Evolutionary conservation across 2,329 filamentous ascomycete species (phyloP).

Genomic region (Aotearoamyces nothofagi): DNA sequence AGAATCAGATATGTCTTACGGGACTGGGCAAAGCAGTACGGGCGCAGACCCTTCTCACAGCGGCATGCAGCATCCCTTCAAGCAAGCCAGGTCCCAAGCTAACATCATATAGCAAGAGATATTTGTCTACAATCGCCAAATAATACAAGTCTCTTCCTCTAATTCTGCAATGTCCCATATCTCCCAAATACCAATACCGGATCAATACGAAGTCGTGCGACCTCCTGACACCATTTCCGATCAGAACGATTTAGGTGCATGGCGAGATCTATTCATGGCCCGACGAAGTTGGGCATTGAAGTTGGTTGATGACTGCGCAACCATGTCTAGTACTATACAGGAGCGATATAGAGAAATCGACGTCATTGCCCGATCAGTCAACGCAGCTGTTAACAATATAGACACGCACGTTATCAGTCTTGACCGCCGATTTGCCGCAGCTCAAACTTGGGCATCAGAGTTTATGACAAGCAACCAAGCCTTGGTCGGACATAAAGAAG

Average conservation of each 20-base stretch:
- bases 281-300: slow-evolving; percentile 66
- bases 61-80: slow-evolving; percentile 35
- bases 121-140: slow-evolving; percentile 78
- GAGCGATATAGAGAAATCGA: slow-evolving; percentile 58
- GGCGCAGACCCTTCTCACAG: slow-evolving; percentile 59
- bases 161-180: slow-evolving; percentile 27
- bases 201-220: slow-evolving; percentile 39
- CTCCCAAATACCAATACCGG: slow-evolving; percentile 34
- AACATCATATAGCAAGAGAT: slow-evolving; percentile 54
- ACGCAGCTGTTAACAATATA: slow-evolving; percentile 76
- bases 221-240: slow-evolving; percentile 75
- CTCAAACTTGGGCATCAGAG: slow-evolving; percentile 55
- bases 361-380: slow-evolving; percentile 64
- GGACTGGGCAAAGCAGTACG: slow-evolving; percentile 40
- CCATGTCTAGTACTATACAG: slow-evolving; percentile 45
- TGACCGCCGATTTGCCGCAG: slow-evolving; percentile 55
- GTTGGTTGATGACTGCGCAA: slow-evolving; percentile 52
- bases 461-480: slow-evolving; percentile 52
- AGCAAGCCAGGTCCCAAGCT: slow-evolving; percentile 5
- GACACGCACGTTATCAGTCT: slow-evolving; percentile 58
- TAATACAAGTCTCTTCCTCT: slow-evolving; percentile 41
- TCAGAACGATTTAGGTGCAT: slow-evolving; percentile 69
- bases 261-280: slow-evolving; percentile 73
- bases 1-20: slow-evolving; percentile 79
- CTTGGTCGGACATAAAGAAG: slow-evolving; percentile 51